Percentiles rank a stretch among this genome's conserved stretches.
These are phyloP conservation scores for Blastobotrys mokoenaii DNA, from an alignment of 805 yeast genomes.

Conservation along the genomic window DNA sequence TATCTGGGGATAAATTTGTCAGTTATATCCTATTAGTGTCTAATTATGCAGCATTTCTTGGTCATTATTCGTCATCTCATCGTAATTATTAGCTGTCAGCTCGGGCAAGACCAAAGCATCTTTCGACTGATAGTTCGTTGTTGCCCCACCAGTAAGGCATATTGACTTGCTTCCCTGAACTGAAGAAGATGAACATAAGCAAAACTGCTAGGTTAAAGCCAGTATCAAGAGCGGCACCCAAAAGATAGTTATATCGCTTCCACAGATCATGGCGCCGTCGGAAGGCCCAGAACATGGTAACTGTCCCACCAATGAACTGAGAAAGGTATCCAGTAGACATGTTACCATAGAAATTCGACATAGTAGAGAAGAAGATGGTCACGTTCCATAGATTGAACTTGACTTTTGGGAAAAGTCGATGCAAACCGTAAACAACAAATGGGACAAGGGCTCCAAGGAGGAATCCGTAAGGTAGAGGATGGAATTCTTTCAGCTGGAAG, in stretches of 20 bases:
- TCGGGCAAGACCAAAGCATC: slow-evolving; percentile 22
- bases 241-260: slow-evolving; percentile 11
- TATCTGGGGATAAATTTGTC: slow-evolving; percentile 34
- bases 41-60: neutral
- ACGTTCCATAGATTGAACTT: slow-evolving; percentile 11
- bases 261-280: slow-evolving; percentile 10
- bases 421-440: slow-evolving; percentile 1
- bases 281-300: slow-evolving; percentile 7
- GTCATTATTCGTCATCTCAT: neutral
- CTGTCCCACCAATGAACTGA: slow-evolving; percentile 9
- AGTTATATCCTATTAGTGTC: neutral
- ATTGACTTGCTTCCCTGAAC: slow-evolving; percentile 9
- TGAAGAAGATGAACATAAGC: slow-evolving; percentile 9
- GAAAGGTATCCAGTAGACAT: slow-evolving; percentile 8
- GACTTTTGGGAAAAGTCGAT: slow-evolving; percentile 5
- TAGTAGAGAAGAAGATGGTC: slow-evolving; percentile 9
- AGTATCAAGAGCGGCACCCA: slow-evolving; percentile 11
- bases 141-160: slow-evolving; percentile 14
- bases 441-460: slow-evolving; percentile 9
- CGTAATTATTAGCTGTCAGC: neutral
- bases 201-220: slow-evolving; percentile 10
- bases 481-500: slow-evolving; percentile 4
- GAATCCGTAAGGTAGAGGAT: slow-evolving; percentile 7
- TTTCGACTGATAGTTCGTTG: slow-evolving; percentile 6
- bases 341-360: slow-evolving; percentile 11